Conservation (phyloP, 2,329 filamentous ascomycete genomes). For the Alternaria infectoria region DNA sequence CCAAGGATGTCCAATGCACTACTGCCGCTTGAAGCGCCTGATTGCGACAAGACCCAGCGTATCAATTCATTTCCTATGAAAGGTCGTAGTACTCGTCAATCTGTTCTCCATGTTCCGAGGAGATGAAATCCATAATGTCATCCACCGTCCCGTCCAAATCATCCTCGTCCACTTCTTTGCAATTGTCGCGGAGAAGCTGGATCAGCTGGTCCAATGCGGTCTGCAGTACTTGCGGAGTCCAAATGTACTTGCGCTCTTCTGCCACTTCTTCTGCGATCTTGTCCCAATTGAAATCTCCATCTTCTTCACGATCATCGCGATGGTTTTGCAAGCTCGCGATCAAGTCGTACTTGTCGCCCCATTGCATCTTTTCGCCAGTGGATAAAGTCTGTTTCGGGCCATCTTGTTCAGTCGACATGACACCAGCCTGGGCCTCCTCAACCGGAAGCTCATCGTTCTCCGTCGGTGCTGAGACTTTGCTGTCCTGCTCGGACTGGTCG, state of each 20-base stretch:
- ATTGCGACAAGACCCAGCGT: background rate
- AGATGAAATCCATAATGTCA: constrained; percentile 29
- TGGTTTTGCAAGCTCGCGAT: constrained; percentile 42
- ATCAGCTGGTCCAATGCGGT: constrained; percentile 24
- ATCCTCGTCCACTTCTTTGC: constrained; percentile 3
- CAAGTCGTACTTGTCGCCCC: constrained; percentile 52
- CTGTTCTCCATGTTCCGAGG: constrained; percentile 11
- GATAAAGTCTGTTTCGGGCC: background rate
- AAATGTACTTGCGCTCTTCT: constrained; percentile 4
- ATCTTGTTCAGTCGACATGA: background rate
- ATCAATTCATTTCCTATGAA: background rate
- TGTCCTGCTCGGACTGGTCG: background rate
- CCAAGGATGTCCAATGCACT: background rate
- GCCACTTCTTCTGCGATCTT: constrained; percentile 4
- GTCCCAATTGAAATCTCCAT: constrained; percentile 48
- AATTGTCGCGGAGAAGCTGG: constrained; percentile 10
- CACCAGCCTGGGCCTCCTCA: background rate
- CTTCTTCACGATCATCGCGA: constrained; percentile 14
- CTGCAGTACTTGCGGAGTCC: constrained; percentile 31
- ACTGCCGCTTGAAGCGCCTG: background rate
- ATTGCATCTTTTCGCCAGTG: constrained; percentile 42
- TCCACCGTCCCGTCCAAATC: constrained; percentile 19
- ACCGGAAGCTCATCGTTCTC: background rate
- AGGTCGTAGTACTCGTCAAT: constrained; percentile 22
- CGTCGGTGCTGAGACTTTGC: too few relatives aligned